Evolutionary conservation across 768 basidiomycete species (phyloP), one percentile per base, ranked within the genome.

Genomic region (Lepiota venenata): DNA sequence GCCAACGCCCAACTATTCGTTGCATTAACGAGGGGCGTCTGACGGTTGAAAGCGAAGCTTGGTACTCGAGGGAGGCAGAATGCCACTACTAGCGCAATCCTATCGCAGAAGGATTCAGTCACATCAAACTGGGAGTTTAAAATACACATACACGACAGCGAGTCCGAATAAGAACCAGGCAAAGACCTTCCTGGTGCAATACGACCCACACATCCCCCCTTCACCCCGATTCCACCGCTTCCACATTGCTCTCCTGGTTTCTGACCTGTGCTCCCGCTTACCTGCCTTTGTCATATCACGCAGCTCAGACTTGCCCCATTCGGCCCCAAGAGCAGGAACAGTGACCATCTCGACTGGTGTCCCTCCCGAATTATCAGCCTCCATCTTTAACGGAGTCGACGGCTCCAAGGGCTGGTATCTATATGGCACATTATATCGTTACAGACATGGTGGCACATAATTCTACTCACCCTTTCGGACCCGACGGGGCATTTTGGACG

Each of bases 61-160:
- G 94, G 93, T 3, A 91, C 90, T 48, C 94, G 83, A 7, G 94
- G 94, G 49, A 97, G 79, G 15, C 83, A 83, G 67, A 98, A 83
- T 29, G 78, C 92, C 15, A 96, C 75, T 7, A 87, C 69, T 57
- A 95, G 63, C 12, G 78, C 90, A 44, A 86, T 67, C 6, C 93
- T 87, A 51, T 51, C 18, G 39, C 6, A 55, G 29, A 37, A 48
- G 58, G 46, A 48, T 32, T 32, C 32, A 32, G 32, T 8, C 32
- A 11, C 10, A 32, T 32, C 10, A 7, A 32, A 32, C 32, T 8
- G 9, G 32, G 10, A 22, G 52, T 27, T 32, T 4, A 54, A 25
- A 15, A 38, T n/a, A 47, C 15, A 50, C 45, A 62, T 66, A 83
- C 81, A 71, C 68, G 20, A 71, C 78, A 67, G 78, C 87, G 57